Base-by-base conservation (phyloP, 176 grass and related monocot genomes). In the Ananas comosus region DNA sequence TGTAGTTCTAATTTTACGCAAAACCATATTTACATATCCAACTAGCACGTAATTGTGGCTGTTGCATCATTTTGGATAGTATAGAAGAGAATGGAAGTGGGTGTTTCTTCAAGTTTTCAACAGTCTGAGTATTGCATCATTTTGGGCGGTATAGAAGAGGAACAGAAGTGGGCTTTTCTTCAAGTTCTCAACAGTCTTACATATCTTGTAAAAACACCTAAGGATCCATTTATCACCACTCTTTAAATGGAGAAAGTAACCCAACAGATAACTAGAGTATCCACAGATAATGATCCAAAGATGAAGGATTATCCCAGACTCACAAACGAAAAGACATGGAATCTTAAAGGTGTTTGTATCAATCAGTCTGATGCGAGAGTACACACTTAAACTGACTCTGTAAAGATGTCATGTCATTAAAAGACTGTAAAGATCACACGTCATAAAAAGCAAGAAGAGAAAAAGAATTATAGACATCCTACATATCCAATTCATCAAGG, bases 201-300 rank as follows among this genome's bases (percentile, higher is more conserved):
- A 1, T 68, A 13, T 50, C 47, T 68, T 51, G 16, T 10, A 19
- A 50, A 17, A 68, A 68, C 13, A 23, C 18, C 16, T 16, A 14
- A 50, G 19, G n/a, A 50, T 68, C 10, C 66, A 11, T 68, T 29
- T 68, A 50, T 50, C 66, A 68, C 66, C 19, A 50, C 66, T 12
- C 6, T 21, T 50, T 14, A 16, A 69, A 58, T 16, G 19, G 19
- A 14, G 6, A n/a, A n/a, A 13, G 19, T 59, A 59, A 2, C 19
- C 54, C 54, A 59, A 19, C 19, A 59, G 9, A 58, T 58, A 13
- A 56, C 16, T 13, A 56, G 16, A 12, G 16, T n/a, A 56, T 13
- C 52, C 52, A 56, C 52, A 13, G 16, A 56, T 13, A 13, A 56
- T 56, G 52, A 13, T 56, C 3, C 12, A 56, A 13, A 56, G 53